These are phyloP conservation scores for Aurantiochytrium sp. DNA, from an alignment of 108 stramenopile genomes.

Conservation along the genomic window DNA sequence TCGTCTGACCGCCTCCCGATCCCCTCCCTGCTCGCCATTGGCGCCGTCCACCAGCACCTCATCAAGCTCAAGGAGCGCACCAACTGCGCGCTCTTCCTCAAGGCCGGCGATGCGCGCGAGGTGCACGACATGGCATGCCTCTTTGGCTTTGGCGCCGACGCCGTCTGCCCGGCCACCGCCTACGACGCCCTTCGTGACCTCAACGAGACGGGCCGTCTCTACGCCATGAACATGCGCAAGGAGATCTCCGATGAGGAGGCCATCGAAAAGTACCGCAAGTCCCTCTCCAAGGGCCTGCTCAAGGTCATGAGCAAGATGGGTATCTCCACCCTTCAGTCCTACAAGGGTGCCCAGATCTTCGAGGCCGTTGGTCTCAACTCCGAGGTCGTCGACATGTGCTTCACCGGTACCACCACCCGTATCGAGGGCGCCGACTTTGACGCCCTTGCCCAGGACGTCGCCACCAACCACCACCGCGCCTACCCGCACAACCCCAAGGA, in stretches of 20 bases:
- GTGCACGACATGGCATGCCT: constrained; percentile 83
- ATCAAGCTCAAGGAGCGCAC: constrained; percentile 83
- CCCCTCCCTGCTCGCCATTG: constrained; percentile 83
- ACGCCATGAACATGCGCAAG: constrained; percentile 47
- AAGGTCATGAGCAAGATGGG: constrained; percentile 97
- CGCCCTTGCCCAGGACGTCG: constrained; percentile 84
- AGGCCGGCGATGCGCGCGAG: constrained; percentile 91
- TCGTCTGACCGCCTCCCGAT: constrained; percentile 80
- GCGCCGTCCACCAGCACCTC: constrained; percentile 93
- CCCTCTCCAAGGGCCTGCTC: constrained; percentile 82
- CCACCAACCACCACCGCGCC: constrained; percentile 72
- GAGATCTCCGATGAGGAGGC: constrained; percentile 69
- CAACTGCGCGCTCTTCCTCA: constrained; percentile 81
- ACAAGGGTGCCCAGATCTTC: constrained; percentile 93
- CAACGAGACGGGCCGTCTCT: constrained; percentile 76
- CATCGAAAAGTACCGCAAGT: constrained; percentile 84
- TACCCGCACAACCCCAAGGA: constrained; percentile 50
- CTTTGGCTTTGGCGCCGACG: constrained; percentile 88
- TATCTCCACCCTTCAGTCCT: constrained; percentile 85
- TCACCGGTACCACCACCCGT: constrained; percentile 88
- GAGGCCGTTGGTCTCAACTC: constrained; percentile 91
- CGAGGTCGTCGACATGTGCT: constrained; percentile 87
- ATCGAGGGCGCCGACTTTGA: constrained; percentile 91
- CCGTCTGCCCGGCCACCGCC: constrained; percentile 91
- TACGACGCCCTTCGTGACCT: constrained; percentile 90